Evolutionary conservation across 179 eudicot genomes (phyloP).

Genomic region (Silene coronaria): DNA sequence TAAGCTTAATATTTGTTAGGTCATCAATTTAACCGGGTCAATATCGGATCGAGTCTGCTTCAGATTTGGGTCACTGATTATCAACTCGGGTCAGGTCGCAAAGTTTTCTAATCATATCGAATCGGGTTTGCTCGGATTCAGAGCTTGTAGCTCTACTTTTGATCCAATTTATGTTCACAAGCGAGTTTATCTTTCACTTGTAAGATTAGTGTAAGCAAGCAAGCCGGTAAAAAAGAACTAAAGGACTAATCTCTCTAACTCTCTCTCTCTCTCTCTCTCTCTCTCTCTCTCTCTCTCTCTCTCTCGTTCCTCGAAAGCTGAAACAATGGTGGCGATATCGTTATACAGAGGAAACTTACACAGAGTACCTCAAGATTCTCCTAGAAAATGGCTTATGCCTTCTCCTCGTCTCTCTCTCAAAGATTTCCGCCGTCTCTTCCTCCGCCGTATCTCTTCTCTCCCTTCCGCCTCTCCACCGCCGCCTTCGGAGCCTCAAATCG

Average conservation of each 20-base stretch:
- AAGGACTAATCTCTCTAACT: too few species aligned
- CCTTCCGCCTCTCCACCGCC: conserved; percentile 34
- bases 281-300: neutral
- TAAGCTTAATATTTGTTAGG: too few species aligned
- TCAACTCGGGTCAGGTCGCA: too few species aligned
- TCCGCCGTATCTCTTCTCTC: conserved; percentile 61
- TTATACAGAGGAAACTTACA: conserved; percentile 91
- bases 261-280: neutral
- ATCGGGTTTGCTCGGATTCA: too few species aligned
- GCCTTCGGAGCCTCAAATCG: neutral
- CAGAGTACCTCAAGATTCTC: conserved; percentile 44
- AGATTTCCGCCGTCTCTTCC: conserved; percentile 51
- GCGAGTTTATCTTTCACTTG: too few species aligned
- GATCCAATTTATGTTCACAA: too few species aligned
- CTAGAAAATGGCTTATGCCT: conserved; percentile 63
- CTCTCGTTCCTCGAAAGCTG: neutral
- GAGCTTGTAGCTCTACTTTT: too few species aligned
- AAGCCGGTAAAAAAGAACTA: neutral
- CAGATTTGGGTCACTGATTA: too few species aligned
- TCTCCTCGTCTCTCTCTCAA: conserved; percentile 46
- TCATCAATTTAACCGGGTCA: too few species aligned
- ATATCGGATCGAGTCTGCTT: too few species aligned
- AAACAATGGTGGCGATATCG: conserved; percentile 74
- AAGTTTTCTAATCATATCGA: too few species aligned
- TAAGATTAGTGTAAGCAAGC: too few species aligned